A percentile compares a stretch with the other conserved stretches of the same genome.
Evolutionary conservation across 305 asterid genomes (phyloP).

Genomic region (Fraxinus sp.): DNA sequence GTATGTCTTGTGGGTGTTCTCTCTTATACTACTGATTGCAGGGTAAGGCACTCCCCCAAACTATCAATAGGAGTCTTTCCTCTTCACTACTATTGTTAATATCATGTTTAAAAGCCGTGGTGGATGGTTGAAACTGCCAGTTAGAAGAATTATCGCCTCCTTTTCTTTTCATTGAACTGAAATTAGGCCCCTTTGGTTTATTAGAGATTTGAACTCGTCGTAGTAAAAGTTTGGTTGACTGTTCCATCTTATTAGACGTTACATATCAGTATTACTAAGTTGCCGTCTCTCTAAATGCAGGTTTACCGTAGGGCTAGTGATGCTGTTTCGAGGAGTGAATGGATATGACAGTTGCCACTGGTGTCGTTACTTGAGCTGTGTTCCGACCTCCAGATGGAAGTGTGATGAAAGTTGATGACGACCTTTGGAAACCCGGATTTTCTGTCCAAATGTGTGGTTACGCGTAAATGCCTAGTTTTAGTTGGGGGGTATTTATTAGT

Average conservation of each 20-base stretch:
- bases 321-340: constrained; percentile 69
- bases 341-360: constrained; percentile 76
- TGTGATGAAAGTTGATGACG: constrained; percentile 37
- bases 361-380: constrained; percentile 75
- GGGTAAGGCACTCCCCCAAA: constrained; percentile 47
- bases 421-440: neutral
- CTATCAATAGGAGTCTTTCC: neutral
- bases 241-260: neutral
- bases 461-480: constrained; percentile 19
- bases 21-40: constrained; percentile 52
- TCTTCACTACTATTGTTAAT: neutral
- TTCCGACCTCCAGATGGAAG: constrained; percentile 74
- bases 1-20: constrained; percentile 52
- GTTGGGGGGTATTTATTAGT: neutral
- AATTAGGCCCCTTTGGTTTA: neutral
- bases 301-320: constrained; percentile 56
- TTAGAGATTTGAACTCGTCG: neutral
- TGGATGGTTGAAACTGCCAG: neutral
- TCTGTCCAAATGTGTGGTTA: neutral
- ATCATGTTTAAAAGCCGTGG: neutral
- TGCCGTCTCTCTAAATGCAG: constrained; percentile 34
- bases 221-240: neutral
- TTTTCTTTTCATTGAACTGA: neutral
- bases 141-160: neutral
- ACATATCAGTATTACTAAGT: neutral